Percentiles rank a stretch among this genome's conserved stretches.
phyloP scores from a whole-genome alignment of 139 green algal genomes.

The Zygnema cylindricum region DNA sequence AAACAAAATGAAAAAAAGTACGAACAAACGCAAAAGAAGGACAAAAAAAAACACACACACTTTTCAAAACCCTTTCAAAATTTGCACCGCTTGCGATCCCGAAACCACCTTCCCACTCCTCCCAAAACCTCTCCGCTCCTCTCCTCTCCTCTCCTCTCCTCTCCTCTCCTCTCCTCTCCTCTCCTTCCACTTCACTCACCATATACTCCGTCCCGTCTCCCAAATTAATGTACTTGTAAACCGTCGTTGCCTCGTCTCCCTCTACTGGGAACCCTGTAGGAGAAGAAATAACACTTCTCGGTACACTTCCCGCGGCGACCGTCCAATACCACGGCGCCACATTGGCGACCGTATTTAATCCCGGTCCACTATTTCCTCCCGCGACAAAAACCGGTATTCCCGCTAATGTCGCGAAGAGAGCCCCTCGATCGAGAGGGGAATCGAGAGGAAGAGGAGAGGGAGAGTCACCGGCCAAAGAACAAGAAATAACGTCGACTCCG shows the following conservation, averaged over 20 bases:
- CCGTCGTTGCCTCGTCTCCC: not conserved
- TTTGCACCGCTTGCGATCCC: not conserved
- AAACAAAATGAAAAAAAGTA: too few species aligned
- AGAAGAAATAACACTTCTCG: not conserved
- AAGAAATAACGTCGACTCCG: conserved; percentile 41
- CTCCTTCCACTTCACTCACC: too few species aligned
- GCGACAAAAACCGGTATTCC: conserved; percentile 17
- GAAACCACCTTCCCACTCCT: too few species aligned
- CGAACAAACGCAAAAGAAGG: too few species aligned
- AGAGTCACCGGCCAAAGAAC: not conserved
- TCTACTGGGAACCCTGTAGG: not conserved
- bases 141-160: too few species aligned
- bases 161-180: too few species aligned
- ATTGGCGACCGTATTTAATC: not conserved
- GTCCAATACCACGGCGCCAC: conserved; percentile 13
- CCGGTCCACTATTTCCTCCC: conserved; percentile 5
- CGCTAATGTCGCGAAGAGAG: not conserved
- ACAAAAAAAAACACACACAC: too few species aligned
- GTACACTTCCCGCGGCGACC: not conserved
- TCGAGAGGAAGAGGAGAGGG: not conserved
- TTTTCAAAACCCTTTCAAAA: too few species aligned
- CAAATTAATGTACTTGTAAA: not conserved
- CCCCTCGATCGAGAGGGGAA: not conserved
- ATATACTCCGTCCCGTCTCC: not conserved
- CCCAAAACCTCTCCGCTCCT: too few species aligned